Evolutionary conservation across 202 grass and related monocot species (phyloP).

Genomic region (Setaria viridis): DNA sequence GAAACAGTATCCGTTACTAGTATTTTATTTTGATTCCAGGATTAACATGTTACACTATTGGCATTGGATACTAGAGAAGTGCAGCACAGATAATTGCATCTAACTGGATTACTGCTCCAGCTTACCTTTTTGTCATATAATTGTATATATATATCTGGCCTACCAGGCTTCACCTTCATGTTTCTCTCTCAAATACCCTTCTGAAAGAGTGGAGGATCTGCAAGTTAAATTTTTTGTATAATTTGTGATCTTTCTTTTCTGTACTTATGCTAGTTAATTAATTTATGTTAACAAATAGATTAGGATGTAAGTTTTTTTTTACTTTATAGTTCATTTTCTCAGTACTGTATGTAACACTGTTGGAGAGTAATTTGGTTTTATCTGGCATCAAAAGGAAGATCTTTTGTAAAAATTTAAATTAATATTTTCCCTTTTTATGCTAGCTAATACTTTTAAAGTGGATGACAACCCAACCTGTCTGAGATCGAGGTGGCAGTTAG

Average conservation of each 20-base stretch:
- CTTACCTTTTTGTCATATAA: constrained; percentile 4
- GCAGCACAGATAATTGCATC: not conserved
- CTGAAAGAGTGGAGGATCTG: constrained; percentile 11
- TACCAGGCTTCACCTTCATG: not conserved
- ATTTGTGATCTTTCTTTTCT: constrained; percentile 1
- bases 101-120: not conserved
- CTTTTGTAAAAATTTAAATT: constrained; percentile 10
- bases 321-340: not conserved
- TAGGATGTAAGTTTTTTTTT: not conserved
- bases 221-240: constrained; percentile 20
- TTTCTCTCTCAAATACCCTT: constrained; percentile 1
- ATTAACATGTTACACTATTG: not conserved
- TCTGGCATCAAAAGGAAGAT: not conserved
- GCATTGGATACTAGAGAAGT: constrained; percentile 5
- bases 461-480: constrained; percentile 71
- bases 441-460: constrained; percentile 69
- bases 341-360: constrained; percentile 18
- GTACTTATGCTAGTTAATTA: not conserved
- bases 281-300: constrained; percentile 16
- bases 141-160: constrained; percentile 20
- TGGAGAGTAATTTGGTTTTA: constrained; percentile 16
- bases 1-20: not conserved
- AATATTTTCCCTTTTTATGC: constrained; percentile 41
- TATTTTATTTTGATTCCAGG: too few relatives aligned
- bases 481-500: constrained; percentile 95